Evolutionary conservation across 805 yeast species (phyloP), one percentile per base, ranked within the genome.

Genomic region (Metschnikowia picachoensis): DNA sequence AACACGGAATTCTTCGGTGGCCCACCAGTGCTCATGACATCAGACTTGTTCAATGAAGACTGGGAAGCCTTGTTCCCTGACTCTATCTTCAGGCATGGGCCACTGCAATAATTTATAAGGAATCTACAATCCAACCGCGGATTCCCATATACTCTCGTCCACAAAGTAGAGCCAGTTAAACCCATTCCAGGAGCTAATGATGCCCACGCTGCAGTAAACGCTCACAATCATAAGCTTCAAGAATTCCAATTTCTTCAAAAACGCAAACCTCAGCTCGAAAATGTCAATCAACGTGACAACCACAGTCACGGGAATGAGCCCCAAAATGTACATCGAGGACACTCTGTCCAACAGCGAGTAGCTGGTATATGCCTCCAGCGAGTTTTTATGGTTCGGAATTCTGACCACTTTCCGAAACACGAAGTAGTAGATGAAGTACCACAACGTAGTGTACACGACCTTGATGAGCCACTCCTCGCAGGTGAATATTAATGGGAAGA

Each of bases 141-240:
- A 30, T 41, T 43, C 68, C 89, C 90, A 84, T 3, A 85, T 70
- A 6, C 78, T 73, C 57, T 89, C 96, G 60, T 86, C 91, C 45
- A 87, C 81, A 62, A 89, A 87, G 60, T 87, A 91, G 44, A 87
- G 68, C 96, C 96, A 91, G 49, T 87, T 82, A 54, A 90, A 78
- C 8, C 95, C 94, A 52, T 85, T 77, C 95, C 96, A 94, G 41
- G 95, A 80, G 37, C 87, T 75, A 8, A 91, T 72, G 7, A 94
- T 81, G 3, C 99, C 99, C 14, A 87, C 49, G 0, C 88, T 80
- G 64, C 97, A 88, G 66, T 92, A 92, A 7, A 88, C 83, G 52
- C 96, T 87, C 47, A 88, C 78, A 10, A 82, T 67, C 89, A 94
- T 88, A 53, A 92, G 72, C 39, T 87, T 80, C 47, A 87, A 66